Evolutionary conservation across 345 rosid genomes (phyloP).

Genomic region (Moricandia arvensis): DNA sequence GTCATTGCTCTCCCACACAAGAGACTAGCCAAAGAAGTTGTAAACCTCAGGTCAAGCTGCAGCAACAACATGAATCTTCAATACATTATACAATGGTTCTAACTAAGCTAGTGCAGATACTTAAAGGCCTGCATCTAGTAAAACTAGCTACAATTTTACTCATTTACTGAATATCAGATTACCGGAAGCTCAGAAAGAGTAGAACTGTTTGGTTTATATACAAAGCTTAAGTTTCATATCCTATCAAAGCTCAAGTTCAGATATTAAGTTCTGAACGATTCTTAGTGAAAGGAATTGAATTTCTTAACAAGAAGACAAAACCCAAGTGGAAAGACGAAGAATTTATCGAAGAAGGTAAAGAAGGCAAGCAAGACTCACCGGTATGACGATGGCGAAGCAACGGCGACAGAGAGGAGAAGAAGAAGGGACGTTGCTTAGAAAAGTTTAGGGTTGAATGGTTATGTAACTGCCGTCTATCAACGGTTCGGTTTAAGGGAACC

Average conservation of each 20-base stretch:
- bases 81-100: too few species aligned
- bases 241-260: neutral
- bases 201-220: neutral
- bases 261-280: neutral
- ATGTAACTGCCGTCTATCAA: neutral
- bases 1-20: conserved; percentile 22
- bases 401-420: conserved; percentile 13
- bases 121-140: neutral
- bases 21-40: neutral
- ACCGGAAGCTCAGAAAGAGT: conserved; percentile 7
- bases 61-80: too few species aligned
- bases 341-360: neutral
- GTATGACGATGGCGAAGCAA: conserved; percentile 23
- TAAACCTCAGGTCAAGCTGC: conserved; percentile 14
- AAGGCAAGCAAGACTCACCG: conserved; percentile 9
- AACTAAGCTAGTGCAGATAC: neutral
- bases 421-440: neutral
- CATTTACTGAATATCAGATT: neutral
- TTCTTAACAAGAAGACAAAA: neutral
- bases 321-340: neutral
- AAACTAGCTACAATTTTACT: neutral
- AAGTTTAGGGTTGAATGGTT: conserved; percentile 28
- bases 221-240: neutral
- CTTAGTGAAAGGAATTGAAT: neutral
- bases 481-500: conserved; percentile 16